phyloP scores from a whole-genome alignment of 345 rosid genomes.

The Salix viminalis region DNA sequence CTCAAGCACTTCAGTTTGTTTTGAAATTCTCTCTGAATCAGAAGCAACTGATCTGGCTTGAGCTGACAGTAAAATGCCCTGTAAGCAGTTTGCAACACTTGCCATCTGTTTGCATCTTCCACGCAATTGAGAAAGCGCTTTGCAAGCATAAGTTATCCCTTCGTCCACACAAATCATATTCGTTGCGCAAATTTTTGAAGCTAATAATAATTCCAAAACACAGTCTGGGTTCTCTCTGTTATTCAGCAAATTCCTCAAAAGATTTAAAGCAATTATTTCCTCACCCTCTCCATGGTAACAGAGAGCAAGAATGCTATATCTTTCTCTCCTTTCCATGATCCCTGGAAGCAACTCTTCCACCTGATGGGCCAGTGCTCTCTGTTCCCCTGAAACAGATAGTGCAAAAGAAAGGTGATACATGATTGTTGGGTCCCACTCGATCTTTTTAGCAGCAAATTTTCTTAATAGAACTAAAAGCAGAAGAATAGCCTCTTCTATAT shows the following conservation, averaged over 20 bases:
- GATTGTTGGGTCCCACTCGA: slow-evolving; percentile 73
- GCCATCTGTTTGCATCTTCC: slow-evolving; percentile 47
- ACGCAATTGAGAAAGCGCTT: slow-evolving; percentile 34
- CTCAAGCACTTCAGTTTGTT: slow-evolving; percentile 58
- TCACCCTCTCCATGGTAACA: slow-evolving; percentile 71
- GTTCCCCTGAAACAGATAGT: slow-evolving; percentile 64
- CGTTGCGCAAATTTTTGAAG: slow-evolving; percentile 54
- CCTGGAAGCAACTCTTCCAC: slow-evolving; percentile 68
- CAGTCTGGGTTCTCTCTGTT: slow-evolving; percentile 49
- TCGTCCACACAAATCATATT: slow-evolving; percentile 37
- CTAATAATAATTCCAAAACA: slow-evolving; percentile 51
- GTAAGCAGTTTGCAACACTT: slow-evolving; percentile 43
- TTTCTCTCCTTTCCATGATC: slow-evolving; percentile 52
- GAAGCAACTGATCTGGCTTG: slow-evolving; percentile 46
- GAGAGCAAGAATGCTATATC: slow-evolving; percentile 49
- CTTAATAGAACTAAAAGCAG: slow-evolving; percentile 61
- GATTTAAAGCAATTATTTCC: slow-evolving; percentile 56
- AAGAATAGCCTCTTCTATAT: slow-evolving; percentile 78
- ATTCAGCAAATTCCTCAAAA: slow-evolving; percentile 50
- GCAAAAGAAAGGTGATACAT: slow-evolving; percentile 78
- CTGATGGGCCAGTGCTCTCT: slow-evolving; percentile 52
- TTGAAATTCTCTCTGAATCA: slow-evolving; percentile 47
- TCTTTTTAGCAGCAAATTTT: slow-evolving; percentile 50
- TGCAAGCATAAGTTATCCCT: slow-evolving; percentile 49
- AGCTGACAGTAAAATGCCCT: slow-evolving; percentile 50